Evolutionary conservation across 257 asterid species (phyloP).

Genomic region (Handroanthus guayacan): DNA sequence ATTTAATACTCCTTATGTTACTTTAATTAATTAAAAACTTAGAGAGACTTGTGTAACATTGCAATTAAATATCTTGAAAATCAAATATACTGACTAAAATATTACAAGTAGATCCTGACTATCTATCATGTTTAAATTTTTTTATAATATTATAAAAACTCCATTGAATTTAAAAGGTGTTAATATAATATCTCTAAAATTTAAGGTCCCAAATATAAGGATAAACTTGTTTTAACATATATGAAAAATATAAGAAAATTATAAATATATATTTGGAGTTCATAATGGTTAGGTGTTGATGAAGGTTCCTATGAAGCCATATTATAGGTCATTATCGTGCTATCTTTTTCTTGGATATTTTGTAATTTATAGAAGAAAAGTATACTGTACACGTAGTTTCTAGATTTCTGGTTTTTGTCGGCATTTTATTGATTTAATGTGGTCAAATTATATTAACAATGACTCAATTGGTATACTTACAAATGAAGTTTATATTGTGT

Average conservation of each 20-base stretch:
- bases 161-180: too few species aligned
- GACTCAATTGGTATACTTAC: background rate
- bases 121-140: too few species aligned
- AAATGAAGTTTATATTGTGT: background rate
- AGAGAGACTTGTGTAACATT: too few species aligned
- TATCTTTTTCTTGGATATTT: constrained; percentile 31
- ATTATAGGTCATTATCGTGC: constrained; percentile 16
- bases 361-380: background rate
- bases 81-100: too few species aligned
- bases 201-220: too few species aligned
- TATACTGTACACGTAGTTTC: constrained; percentile 35
- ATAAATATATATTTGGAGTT: background rate
- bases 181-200: too few species aligned
- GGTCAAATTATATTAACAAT: constrained; percentile 28
- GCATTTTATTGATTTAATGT: constrained; percentile 20
- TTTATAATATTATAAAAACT: too few species aligned
- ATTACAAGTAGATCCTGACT: too few species aligned
- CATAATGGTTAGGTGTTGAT: background rate
- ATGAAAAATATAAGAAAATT: background rate
- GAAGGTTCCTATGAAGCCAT: background rate
- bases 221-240: too few species aligned
- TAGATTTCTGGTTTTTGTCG: constrained; percentile 29
- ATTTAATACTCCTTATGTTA: too few species aligned
- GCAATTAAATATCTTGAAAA: too few species aligned
- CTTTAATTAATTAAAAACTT: too few species aligned